These are phyloP conservation scores for Gynostemma pentaphyllum DNA, from an alignment of 306 rosid species.

Conservation along the genomic window DNA sequence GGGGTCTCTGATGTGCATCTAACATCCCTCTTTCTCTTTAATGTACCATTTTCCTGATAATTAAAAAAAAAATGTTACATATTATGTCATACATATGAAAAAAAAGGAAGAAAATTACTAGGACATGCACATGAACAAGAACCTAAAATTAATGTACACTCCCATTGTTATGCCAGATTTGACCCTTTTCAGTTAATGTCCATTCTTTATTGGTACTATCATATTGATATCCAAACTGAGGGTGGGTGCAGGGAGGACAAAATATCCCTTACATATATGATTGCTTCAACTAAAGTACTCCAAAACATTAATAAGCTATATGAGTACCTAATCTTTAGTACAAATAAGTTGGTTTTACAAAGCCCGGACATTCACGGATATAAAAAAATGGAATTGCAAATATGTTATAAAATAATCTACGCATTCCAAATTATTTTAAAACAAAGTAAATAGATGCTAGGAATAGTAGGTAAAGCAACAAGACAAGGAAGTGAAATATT, in stretches of 20 bases:
- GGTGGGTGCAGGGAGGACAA: background rate
- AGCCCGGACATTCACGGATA: too few species aligned
- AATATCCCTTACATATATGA: background rate
- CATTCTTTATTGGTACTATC: too few species aligned
- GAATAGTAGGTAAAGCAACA: constrained; percentile 2
- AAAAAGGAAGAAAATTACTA: background rate
- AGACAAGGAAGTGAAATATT: background rate
- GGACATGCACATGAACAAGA: background rate
- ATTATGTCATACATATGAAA: background rate
- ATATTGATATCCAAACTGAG: too few species aligned
- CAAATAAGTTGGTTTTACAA: background rate
- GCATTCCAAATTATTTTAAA: background rate
- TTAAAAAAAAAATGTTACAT: background rate
- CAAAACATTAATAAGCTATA: background rate
- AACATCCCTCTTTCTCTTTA: constrained; percentile 43
- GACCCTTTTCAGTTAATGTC: background rate
- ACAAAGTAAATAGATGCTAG: too few species aligned
- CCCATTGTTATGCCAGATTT: background rate
- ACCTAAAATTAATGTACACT: background rate
- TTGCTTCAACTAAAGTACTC: background rate
- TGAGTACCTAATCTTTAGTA: background rate
- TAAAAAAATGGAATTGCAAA: background rate
- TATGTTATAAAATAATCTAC: background rate
- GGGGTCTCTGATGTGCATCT: constrained; percentile 26
- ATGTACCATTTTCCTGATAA: constrained; percentile 33